phyloP scores from a whole-genome alignment of 1,284 basidiomycete species.

The Mycena sp. region DNA sequence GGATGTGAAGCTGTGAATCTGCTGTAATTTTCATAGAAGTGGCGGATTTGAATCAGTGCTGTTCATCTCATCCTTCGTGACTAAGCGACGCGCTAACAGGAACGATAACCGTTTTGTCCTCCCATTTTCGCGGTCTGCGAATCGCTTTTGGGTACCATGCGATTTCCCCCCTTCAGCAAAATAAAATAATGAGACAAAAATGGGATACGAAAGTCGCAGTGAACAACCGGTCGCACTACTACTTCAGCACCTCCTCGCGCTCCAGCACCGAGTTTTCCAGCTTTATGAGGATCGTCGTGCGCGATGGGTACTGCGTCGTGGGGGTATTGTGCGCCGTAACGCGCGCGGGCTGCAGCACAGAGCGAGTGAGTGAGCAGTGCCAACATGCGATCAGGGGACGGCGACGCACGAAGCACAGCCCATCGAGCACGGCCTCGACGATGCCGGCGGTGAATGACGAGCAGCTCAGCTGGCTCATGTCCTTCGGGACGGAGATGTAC shows the following conservation, averaged over 20 bases:
- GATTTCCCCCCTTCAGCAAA: not conserved
- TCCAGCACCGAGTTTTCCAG: conserved; percentile 90
- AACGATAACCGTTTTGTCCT: too few species aligned
- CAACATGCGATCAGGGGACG: conserved; percentile 19
- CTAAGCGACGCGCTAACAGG: too few species aligned
- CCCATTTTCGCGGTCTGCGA: too few species aligned
- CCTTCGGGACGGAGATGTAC: conserved; percentile 92
- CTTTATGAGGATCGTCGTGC: conserved; percentile 95
- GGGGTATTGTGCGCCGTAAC: conserved; percentile 97
- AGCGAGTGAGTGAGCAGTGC: conserved; percentile 15
- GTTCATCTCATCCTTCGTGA: too few species aligned
- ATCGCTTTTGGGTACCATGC: too few species aligned
- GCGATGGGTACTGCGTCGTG: conserved; percentile 80
- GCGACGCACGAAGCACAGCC: conserved; percentile 90
- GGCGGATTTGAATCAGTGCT: too few species aligned
- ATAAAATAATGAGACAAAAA: not conserved
- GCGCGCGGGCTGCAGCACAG: conserved; percentile 80
- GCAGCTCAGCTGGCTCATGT: conserved; percentile 94
- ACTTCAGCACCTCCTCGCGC: conserved; percentile 84
- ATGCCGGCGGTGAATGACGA: conserved; percentile 97
- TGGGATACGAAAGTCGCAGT: too few species aligned
- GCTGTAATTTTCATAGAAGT: too few species aligned
- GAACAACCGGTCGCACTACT: not conserved
- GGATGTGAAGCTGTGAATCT: too few species aligned
- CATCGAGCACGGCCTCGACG: conserved; percentile 97